Conservation (phyloP, 805 yeast species). For the Helenozyma rhizophorensis region DNA sequence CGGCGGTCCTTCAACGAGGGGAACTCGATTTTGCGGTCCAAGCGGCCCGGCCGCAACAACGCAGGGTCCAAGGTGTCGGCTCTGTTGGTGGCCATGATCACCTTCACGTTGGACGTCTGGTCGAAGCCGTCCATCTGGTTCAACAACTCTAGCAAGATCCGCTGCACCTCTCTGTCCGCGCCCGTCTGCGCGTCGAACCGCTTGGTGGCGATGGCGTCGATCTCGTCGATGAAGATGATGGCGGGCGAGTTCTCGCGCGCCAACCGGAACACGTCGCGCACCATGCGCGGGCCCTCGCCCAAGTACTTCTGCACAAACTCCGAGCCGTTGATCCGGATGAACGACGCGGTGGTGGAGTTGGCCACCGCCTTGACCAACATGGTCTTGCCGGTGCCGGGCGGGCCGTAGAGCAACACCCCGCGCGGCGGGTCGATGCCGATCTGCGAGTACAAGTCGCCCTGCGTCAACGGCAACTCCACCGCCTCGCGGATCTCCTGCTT, state of each 20-base stretch:
- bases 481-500: conserved; percentile 99
- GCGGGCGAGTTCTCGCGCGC: conserved; percentile 98
- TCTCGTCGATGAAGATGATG: conserved; percentile 95
- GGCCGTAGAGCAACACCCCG: conserved; percentile 96
- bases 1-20: conserved; percentile 95
- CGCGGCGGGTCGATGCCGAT: conserved; percentile 99
- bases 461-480: conserved; percentile 92
- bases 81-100: conserved; percentile 98
- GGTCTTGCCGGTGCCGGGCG: conserved; percentile 99
- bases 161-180: conserved; percentile 98
- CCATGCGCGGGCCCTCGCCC: conserved; percentile 99
- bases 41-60: conserved; percentile 93
- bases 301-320: conserved; percentile 97
- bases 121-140: conserved; percentile 99
- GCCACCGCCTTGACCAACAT: conserved; percentile 99
- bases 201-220: conserved; percentile 98
- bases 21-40: conserved; percentile 96
- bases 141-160: conserved; percentile 89
- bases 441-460: conserved; percentile 92
- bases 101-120: conserved; percentile 91
- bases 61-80: conserved; percentile 99
- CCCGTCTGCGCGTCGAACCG: conserved; percentile 99
- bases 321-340: conserved; percentile 95
- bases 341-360: conserved; percentile 90
- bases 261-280: conserved; percentile 92